A percentile compares a stretch with the other conserved stretches of the same genome.
These are phyloP conservation scores for Phyllosticta paracitricarpa DNA, from an alignment of 2,329 filamentous ascomycete genomes.

Conservation along the genomic window DNA sequence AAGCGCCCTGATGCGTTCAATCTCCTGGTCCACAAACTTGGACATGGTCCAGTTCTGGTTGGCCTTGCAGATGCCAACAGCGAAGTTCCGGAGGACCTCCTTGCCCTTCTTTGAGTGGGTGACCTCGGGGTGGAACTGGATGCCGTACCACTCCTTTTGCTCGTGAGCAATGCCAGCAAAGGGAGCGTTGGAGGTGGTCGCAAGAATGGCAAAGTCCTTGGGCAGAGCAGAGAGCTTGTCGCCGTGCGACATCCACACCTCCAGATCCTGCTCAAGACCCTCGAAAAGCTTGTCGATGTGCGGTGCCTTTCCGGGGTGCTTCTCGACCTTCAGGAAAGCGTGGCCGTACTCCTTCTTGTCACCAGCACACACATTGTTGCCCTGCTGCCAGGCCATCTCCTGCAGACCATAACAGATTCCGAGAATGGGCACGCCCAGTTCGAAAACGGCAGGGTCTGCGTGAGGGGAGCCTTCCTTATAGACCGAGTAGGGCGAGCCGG, in stretches of 20 bases:
- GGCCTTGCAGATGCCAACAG: constrained; percentile 69
- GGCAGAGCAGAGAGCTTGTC: constrained; percentile 75
- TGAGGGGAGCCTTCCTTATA: constrained; percentile 71
- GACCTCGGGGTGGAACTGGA: constrained; percentile 88
- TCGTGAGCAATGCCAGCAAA: constrained; percentile 72
- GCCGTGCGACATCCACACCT: constrained; percentile 80
- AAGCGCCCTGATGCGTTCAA: constrained; percentile 66
- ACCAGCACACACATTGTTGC: constrained; percentile 58
- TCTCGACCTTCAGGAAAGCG: constrained; percentile 53
- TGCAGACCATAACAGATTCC: constrained; percentile 58
- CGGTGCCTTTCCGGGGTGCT: constrained; percentile 42
- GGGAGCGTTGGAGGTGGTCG: constrained; percentile 63
- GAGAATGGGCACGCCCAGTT: constrained; percentile 54
- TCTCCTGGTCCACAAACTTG: constrained; percentile 72
- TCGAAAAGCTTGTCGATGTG: constrained; percentile 73
- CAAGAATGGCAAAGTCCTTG: constrained; percentile 61
- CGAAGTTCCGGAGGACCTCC: constrained; percentile 71
- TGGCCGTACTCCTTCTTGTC: constrained; percentile 63
- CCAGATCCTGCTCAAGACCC: constrained; percentile 58
- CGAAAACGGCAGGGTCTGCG: constrained; percentile 72
- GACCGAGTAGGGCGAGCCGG: constrained; percentile 65
- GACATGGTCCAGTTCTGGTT: constrained; percentile 74
- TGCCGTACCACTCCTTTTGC: constrained; percentile 61
- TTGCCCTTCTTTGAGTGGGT: constrained; percentile 61
- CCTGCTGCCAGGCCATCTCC: constrained; percentile 63